phyloP scores from a whole-genome alignment of 306 rosid species.

The Prunus padus region DNA sequence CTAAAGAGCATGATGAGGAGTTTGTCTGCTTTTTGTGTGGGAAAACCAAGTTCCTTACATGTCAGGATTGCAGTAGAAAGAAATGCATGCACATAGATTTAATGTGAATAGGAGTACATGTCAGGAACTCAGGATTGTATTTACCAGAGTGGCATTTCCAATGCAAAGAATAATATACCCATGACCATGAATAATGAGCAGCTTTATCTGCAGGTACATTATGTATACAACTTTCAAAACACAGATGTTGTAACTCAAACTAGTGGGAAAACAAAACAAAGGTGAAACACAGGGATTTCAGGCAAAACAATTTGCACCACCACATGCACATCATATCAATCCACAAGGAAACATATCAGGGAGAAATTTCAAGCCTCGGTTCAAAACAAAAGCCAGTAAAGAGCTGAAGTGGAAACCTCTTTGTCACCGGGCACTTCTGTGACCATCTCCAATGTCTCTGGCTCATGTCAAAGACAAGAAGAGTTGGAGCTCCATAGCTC shows the following conservation, averaged over 20 bases:
- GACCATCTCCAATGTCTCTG: conserved; percentile 90
- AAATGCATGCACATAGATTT: neutral
- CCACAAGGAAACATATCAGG: conserved; percentile 42
- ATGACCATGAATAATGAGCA: conserved; percentile 58
- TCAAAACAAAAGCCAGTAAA: conserved; percentile 95
- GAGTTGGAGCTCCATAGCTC: conserved; percentile 91
- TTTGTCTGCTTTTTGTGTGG: too few relatives aligned
- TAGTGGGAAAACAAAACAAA: conserved; percentile 27
- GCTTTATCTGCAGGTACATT: conserved; percentile 55
- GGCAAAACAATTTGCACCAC: conserved; percentile 30
- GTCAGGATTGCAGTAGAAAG: neutral
- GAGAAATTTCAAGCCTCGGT: conserved; percentile 84
- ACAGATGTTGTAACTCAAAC: conserved; percentile 32
- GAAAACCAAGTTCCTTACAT: too few relatives aligned
- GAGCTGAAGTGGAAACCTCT: conserved; percentile 89
- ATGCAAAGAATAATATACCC: conserved; percentile 49
- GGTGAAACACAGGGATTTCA: conserved; percentile 13
- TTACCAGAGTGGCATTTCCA: conserved; percentile 26
- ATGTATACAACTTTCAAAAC: conserved; percentile 41
- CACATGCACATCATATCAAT: conserved; percentile 12
- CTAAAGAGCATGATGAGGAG: too few relatives aligned
- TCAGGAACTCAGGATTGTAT: neutral
- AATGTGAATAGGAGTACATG: neutral
- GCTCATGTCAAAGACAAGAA: conserved; percentile 71
- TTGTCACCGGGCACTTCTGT: conserved; percentile 80